These are phyloP conservation scores for Ophiostoma tasmaniense DNA, from an alignment of 2,329 filamentous ascomycete genomes.

Conservation along the genomic window DNA sequence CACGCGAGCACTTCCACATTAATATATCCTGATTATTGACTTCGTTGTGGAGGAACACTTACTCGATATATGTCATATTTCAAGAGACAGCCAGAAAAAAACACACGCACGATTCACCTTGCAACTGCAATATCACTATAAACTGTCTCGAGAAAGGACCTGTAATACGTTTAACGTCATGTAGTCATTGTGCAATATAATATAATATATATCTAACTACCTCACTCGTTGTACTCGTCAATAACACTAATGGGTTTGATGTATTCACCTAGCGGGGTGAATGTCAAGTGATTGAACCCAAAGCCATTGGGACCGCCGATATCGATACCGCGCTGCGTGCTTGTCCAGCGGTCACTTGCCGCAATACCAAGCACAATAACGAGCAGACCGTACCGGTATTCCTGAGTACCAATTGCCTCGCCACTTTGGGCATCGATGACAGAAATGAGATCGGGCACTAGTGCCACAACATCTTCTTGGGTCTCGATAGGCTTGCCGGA, in stretches of 20 bases:
- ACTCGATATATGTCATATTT: too few species aligned
- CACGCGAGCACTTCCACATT: background rate
- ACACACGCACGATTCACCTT: too few species aligned
- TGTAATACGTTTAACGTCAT: background rate
- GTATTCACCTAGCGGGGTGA: background rate
- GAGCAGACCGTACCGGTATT: slow-evolving; percentile 46
- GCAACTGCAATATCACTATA: too few species aligned
- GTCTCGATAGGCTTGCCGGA: background rate
- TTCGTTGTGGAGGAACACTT: too few species aligned
- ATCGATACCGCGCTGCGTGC: slow-evolving; percentile 37
- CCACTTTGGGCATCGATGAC: slow-evolving; percentile 33
- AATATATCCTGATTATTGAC: background rate
- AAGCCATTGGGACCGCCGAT: slow-evolving; percentile 43
- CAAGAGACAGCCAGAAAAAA: too few species aligned
- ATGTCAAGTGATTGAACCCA: background rate
- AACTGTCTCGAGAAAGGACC: background rate
- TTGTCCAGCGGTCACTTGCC: slow-evolving; percentile 38
- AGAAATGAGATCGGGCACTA: background rate
- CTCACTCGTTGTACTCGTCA: background rate
- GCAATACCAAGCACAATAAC: slow-evolving; percentile 42
- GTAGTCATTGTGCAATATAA: too few species aligned
- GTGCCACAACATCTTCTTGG: background rate
- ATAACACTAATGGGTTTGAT: background rate
- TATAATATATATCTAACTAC: background rate
- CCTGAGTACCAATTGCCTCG: slow-evolving; percentile 47